A percentile compares a stretch with the other conserved stretches of the same genome.
Conservation (phyloP, 495 filamentous ascomycete species). For the Endocarpon pusillum region DNA sequence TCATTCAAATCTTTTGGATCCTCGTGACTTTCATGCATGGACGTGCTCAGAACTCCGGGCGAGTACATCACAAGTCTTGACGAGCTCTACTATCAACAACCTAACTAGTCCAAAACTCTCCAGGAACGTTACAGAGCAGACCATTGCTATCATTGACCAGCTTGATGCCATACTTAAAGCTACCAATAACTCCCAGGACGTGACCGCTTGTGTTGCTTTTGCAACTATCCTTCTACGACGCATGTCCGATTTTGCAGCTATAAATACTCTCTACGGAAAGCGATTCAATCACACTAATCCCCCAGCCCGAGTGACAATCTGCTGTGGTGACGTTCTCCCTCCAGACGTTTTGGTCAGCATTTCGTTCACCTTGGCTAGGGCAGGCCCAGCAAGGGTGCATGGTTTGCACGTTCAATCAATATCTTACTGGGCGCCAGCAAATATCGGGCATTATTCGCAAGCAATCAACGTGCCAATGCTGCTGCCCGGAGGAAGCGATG, state of each 20-base stretch:
- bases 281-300: conserved; percentile 57
- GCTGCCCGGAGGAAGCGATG: conserved; percentile 14
- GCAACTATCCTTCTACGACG: conserved; percentile 59
- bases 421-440: conserved; percentile 95
- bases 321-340: conserved; percentile 49
- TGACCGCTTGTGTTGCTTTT: conserved; percentile 46
- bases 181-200: conserved; percentile 4
- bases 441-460: conserved; percentile 95
- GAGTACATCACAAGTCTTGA: conserved; percentile 9
- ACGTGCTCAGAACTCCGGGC: conserved; percentile 2
- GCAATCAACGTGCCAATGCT: conserved; percentile 53
- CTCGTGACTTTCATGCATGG: no score
- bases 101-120: conserved; percentile 26
- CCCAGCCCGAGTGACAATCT: conserved; percentile 68
- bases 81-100: conserved; percentile 27
- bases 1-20: no score
- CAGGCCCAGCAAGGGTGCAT: no score
- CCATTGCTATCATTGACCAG: conserved; percentile 25
- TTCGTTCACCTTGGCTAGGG: conserved; percentile 30
- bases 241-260: conserved; percentile 56
- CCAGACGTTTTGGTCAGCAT: conserved; percentile 40
- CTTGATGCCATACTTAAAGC: conserved; percentile 16
- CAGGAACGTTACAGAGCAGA: conserved; percentile 23
- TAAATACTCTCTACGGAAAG: conserved; percentile 59
- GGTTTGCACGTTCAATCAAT: conserved; percentile 82